Evolutionary conservation across 164 flowering plant genomes (phyloP), one percentile per base, ranked within the genome.

Genomic region (Vitis labrusca): DNA sequence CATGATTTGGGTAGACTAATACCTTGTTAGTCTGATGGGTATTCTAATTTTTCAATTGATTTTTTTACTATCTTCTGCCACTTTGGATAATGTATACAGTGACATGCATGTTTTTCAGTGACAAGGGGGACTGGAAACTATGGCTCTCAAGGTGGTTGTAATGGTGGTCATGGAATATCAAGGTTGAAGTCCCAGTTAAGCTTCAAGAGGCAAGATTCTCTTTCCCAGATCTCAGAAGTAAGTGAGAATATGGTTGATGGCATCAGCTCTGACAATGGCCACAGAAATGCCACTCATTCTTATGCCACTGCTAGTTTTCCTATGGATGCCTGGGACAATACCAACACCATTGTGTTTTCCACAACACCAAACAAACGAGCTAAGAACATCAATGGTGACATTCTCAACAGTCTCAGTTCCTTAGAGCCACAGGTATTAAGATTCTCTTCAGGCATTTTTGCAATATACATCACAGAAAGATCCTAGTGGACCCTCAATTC

Each of bases 181-280:
- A 84, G 88, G 70, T 70, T 92, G 80, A 90, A 84, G 70, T 73
- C 92, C 55, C 91, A 87, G 59, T 71, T 90, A 76, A 90, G 92
- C 83, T 92, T 90, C 83, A 87, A 90, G 12, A 64, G 90, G 59
- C 88, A 85, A 76, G 97, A 90, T 73, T 84, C 90, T 12, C 91
- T 89, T 47, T 86, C 94, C 19, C 93, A 84, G 63, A 81, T 90
- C 11, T 86, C 94, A 9, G 93, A 89, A 73, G 84, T 81, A 8
- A 80, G 79, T 17, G 89, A 87, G 77, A 79, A 72, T 57, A 61
- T 63, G 14, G 70, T 64, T 10, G 82, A 84, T 47, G 82, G 81
- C 56, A 65, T 77, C 59, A 79, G 75, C 64, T 72, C 81, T 1
- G 82, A 73, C 37, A 79, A 76, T 49, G 75, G 73, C 51, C 80